phyloP scores from a whole-genome alignment of 331 rosid species.

The Pyrus hybrid region DNA sequence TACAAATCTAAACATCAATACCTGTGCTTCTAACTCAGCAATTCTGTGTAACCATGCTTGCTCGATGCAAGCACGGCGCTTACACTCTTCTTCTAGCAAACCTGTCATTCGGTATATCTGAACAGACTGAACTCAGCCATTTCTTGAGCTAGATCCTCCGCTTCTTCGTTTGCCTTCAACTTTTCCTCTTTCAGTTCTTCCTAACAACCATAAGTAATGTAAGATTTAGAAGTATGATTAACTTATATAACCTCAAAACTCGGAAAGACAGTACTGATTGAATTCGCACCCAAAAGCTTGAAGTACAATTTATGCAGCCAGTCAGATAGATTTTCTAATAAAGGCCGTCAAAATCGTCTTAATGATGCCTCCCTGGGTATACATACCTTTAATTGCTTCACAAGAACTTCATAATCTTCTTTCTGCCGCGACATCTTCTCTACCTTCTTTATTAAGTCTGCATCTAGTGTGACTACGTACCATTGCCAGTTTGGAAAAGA shows the following conservation, averaged over 20 bases:
- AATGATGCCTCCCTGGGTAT: not conserved
- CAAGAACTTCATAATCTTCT: conserved; percentile 60
- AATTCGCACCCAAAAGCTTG: not conserved
- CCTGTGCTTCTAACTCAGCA: conserved; percentile 83
- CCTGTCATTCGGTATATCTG: conserved; percentile 50
- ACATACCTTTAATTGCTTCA: conserved; percentile 72
- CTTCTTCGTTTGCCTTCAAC: conserved; percentile 83
- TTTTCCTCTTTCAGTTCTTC: conserved; percentile 71
- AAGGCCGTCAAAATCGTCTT: not conserved
- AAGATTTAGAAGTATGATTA: conserved; percentile 10
- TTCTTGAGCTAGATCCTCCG: conserved; percentile 92
- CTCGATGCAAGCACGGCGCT: conserved; percentile 87
- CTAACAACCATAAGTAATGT: conserved; percentile 28
- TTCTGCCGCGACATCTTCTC: conserved; percentile 35
- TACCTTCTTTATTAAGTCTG: conserved; percentile 29
- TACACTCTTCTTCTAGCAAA: conserved; percentile 83
- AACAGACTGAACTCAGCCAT: conserved; percentile 76
- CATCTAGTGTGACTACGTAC: conserved; percentile 21
- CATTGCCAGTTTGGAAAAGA: conserved; percentile 34
- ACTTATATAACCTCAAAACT: conserved; percentile 1
- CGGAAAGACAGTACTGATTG: not conserved
- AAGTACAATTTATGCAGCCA: too few species aligned
- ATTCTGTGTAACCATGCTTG: conserved; percentile 87
- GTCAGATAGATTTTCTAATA: not conserved
- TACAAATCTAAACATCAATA: conserved; percentile 24